Evolutionary conservation across 2,329 filamentous ascomycete species (phyloP).

Genomic region (Colletotrichum lupini): DNA sequence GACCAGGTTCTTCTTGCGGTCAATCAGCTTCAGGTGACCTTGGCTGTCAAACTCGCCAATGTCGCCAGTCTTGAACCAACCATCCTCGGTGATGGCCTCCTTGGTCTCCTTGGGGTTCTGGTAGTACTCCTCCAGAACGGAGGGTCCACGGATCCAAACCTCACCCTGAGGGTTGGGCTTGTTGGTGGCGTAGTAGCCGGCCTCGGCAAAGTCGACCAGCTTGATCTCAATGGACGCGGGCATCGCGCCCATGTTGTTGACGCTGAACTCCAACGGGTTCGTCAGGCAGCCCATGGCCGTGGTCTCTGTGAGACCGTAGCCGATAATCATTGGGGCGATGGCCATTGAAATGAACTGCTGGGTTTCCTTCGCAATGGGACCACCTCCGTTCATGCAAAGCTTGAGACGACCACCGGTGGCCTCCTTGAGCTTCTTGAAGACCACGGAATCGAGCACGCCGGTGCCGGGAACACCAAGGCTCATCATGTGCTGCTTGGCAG

Average conservation of each 20-base stretch:
- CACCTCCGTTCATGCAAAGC: slow-evolving; percentile 87
- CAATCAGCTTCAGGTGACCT: slow-evolving; percentile 80
- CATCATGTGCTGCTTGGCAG: slow-evolving; percentile 63
- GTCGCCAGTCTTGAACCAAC: slow-evolving; percentile 91
- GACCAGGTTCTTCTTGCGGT: slow-evolving; percentile 90
- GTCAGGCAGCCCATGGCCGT: slow-evolving; percentile 79
- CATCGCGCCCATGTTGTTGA: slow-evolving; percentile 76
- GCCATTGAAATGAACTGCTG: slow-evolving; percentile 89
- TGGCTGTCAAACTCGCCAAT: slow-evolving; percentile 81
- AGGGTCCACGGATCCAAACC: slow-evolving; percentile 85
- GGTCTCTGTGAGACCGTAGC: slow-evolving; percentile 90
- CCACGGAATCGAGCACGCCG: slow-evolving; percentile 78
- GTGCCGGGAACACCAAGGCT: slow-evolving; percentile 70
- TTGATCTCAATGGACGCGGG: slow-evolving; percentile 82
- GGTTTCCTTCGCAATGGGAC: slow-evolving; percentile 85
- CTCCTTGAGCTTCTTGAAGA: slow-evolving; percentile 93
- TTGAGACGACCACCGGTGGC: slow-evolving; percentile 85
- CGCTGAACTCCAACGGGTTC: slow-evolving; percentile 84
- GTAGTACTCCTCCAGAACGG: slow-evolving; percentile 79
- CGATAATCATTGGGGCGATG: slow-evolving; percentile 89
- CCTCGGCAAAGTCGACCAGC: slow-evolving; percentile 86
- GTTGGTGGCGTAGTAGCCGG: slow-evolving; percentile 81
- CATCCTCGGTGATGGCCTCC: slow-evolving; percentile 75
- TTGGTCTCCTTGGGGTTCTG: slow-evolving; percentile 82
- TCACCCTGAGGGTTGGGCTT: slow-evolving; percentile 84